Evolutionary conservation across 2,329 filamentous ascomycete species (phyloP).

Genomic region (Fusarium verrucosum): DNA sequence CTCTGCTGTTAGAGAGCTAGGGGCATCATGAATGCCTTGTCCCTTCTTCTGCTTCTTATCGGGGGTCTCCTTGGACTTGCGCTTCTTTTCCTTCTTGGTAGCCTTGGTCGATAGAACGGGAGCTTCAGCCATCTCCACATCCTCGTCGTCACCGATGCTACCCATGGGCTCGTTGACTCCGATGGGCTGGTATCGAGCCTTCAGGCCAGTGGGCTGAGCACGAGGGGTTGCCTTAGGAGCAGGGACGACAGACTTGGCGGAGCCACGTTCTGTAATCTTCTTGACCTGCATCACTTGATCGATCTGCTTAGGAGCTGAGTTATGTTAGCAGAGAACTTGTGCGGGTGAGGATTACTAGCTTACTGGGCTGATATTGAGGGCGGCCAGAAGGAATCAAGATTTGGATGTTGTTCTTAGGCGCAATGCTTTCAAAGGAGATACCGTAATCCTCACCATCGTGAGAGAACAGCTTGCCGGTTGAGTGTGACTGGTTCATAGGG

Average conservation of each 20-base stretch:
- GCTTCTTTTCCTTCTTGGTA: constrained; percentile 50
- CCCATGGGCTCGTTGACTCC: constrained; percentile 57
- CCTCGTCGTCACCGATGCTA: constrained; percentile 58
- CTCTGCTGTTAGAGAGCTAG: constrained; percentile 27
- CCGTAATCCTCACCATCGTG: constrained; percentile 72
- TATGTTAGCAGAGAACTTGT: constrained; percentile 14
- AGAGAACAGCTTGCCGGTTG: constrained; percentile 64
- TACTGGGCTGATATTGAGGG: constrained; percentile 64
- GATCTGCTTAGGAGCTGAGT: constrained; percentile 53
- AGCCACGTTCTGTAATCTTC: constrained; percentile 66
- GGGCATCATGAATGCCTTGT: constrained; percentile 9
- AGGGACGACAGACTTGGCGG: constrained; percentile 53
- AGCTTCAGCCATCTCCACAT: constrained; percentile 56
- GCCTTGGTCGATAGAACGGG: constrained; percentile 43
- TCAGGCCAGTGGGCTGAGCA: constrained; percentile 73
- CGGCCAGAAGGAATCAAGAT: constrained; percentile 69
- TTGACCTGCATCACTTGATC: constrained; percentile 72
- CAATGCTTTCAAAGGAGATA: constrained; percentile 62
- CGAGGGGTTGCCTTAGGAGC: constrained; percentile 63
- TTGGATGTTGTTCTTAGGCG: constrained; percentile 62
- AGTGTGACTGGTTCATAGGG: constrained; percentile 62
- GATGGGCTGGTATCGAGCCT: constrained; percentile 72
- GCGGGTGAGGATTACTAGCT: constrained; percentile 39
- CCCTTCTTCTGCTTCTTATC: constrained; percentile 48
- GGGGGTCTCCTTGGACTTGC: constrained; percentile 40